Conservation (phyloP, 139 green algal genomes). For the Eudorina sp. region DNA sequence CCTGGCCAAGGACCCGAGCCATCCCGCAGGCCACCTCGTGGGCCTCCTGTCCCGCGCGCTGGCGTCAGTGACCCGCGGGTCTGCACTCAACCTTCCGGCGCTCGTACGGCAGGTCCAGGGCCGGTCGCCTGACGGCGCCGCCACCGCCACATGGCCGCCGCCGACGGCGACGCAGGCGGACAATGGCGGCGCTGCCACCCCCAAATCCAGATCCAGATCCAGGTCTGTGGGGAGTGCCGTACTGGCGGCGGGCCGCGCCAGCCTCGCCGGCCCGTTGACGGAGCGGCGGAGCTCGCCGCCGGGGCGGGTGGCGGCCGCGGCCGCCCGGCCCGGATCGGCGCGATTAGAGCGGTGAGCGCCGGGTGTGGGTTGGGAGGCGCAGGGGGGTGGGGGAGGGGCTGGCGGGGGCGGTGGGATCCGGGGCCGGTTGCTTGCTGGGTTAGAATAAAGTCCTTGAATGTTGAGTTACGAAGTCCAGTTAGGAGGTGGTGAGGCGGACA, state of each 20-base stretch:
- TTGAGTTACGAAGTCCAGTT: no score
- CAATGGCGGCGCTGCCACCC: background rate
- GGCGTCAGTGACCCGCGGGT: background rate
- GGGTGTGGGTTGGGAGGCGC: background rate
- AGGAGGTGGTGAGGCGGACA: no score
- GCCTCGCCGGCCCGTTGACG: background rate
- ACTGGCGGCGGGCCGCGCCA: background rate
- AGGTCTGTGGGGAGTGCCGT: background rate
- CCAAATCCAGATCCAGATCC: background rate
- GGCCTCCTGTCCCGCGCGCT: background rate
- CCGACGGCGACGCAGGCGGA: background rate
- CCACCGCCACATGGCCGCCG: background rate
- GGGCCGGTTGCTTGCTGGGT: no score
- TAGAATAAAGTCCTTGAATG: no score
- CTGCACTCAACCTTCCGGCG: conserved; percentile 4
- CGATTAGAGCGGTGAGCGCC: background rate
- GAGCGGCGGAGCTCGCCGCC: no score
- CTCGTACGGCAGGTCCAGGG: conserved; percentile 24
- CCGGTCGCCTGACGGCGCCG: background rate
- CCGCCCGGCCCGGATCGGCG: background rate
- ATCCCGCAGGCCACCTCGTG: conserved; percentile 9
- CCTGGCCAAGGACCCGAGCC: conserved; percentile 9
- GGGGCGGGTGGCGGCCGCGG: background rate
- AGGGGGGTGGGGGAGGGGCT: no score
- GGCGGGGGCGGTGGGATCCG: no score